Conservation (phyloP, 2,329 filamentous ascomycete species). For the Podosphaera xanthii region DNA sequence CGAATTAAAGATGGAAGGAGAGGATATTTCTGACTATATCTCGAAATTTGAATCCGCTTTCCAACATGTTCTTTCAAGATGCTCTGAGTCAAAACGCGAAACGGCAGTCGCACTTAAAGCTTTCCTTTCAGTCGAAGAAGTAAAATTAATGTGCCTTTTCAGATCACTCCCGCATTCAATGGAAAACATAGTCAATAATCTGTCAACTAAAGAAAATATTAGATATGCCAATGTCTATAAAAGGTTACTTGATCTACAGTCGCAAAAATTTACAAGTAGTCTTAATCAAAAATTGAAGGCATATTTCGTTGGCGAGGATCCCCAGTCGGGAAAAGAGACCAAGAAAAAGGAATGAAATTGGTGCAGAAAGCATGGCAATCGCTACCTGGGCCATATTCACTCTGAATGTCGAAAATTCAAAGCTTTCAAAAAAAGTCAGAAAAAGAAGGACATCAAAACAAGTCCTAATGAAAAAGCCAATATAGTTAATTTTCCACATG, state of each 20-base stretch:
- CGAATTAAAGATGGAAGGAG: neutral
- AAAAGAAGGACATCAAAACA: no score
- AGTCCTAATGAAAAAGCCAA: no score
- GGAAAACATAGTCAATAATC: neutral
- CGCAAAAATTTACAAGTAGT: no score
- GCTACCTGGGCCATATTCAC: no score
- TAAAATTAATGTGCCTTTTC: neutral
- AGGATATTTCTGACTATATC: neutral
- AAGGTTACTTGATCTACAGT: conserved; percentile 1
- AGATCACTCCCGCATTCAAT: neutral
- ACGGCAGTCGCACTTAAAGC: neutral
- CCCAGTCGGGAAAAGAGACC: neutral
- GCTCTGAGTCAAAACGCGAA: neutral
- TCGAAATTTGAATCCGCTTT: neutral
- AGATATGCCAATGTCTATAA: neutral
- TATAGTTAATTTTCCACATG: no score
- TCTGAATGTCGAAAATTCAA: no score
- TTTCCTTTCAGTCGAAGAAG: neutral
- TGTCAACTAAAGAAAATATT: neutral
- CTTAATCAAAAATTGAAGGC: neutral
- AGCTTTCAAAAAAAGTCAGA: no score
- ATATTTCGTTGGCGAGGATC: neutral
- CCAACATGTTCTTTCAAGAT: neutral
- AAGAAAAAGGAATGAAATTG: no score
- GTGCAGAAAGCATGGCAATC: no score